phyloP scores from a whole-genome alignment of 768 basidiomycete genomes.

The Tricholoma furcatifolium region DNA sequence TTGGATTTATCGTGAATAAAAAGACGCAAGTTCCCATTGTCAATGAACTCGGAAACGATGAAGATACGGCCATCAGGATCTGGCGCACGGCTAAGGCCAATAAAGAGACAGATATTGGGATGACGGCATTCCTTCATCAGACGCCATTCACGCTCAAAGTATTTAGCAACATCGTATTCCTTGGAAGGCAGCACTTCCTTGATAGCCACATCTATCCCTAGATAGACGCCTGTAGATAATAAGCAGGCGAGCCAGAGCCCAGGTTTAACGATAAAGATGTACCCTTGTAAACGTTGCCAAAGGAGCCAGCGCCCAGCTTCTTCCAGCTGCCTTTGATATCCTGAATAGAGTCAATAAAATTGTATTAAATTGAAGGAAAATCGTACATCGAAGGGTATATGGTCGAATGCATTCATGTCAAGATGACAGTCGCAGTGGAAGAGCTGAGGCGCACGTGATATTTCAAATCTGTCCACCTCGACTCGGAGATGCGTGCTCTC shows the following conservation, averaged over 20 bases:
- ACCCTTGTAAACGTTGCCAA: constrained; percentile 92
- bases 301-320: constrained; percentile 89
- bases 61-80: constrained; percentile 82
- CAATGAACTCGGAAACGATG: constrained; percentile 94
- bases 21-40: constrained; percentile 85
- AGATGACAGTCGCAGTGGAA: too few relatives aligned
- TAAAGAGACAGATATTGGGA: constrained; percentile 90
- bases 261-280: constrained; percentile 6
- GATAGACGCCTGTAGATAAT: constrained; percentile 65
- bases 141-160: constrained; percentile 98
- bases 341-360: constrained; percentile 32
- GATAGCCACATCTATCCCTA: constrained; percentile 95
- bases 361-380: background rate
- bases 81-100: constrained; percentile 84
- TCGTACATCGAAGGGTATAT: constrained; percentile 81
- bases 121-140: constrained; percentile 96
- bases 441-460: too few relatives aligned
- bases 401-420: constrained; percentile 68
- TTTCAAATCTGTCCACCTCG: too few relatives aligned
- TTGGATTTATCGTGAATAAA: constrained; percentile 86
- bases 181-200: constrained; percentile 92
- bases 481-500: too few relatives aligned
- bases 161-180: constrained; percentile 94
- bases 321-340: constrained; percentile 88
- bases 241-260: background rate